Conservation (phyloP, 1,284 basidiomycete genomes). For the Cronartium quercuum region DNA sequence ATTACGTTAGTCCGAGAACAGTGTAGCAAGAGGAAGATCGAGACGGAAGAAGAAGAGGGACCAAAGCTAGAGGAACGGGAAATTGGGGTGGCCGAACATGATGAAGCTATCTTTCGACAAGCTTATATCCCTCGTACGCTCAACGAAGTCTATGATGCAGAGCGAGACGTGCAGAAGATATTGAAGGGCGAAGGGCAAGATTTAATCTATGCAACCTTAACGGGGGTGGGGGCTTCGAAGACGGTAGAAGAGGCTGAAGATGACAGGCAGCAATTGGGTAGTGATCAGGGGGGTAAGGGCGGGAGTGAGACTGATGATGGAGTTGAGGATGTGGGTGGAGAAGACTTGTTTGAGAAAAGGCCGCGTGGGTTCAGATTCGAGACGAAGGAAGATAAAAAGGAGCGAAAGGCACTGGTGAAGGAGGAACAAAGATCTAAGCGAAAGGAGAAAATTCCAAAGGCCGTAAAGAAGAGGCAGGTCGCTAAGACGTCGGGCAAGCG, state of each 20-base stretch:
- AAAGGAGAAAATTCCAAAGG: slow-evolving; percentile 86
- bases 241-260: background rate
- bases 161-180: slow-evolving; percentile 73
- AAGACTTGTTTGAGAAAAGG: slow-evolving; percentile 1
- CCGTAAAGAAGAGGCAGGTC: slow-evolving; percentile 77
- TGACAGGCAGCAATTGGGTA: background rate
- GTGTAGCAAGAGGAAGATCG: slow-evolving; percentile 30
- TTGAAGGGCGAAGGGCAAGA: slow-evolving; percentile 62
- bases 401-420: slow-evolving; percentile 80
- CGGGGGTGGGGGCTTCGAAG: slow-evolving; percentile 57
- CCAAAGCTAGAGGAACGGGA: slow-evolving; percentile 42
- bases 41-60: slow-evolving; percentile 39
- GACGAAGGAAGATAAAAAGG: slow-evolving; percentile 54
- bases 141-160: slow-evolving; percentile 85
- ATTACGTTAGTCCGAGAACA: slow-evolving; percentile 43
- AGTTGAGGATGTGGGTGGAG: slow-evolving; percentile 40
- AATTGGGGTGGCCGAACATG: slow-evolving; percentile 51
- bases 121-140: slow-evolving; percentile 88
- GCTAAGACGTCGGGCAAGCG: slow-evolving; percentile 53
- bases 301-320: slow-evolving; percentile 34
- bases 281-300: background rate
- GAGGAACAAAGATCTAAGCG: slow-evolving; percentile 78
- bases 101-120: slow-evolving; percentile 77
- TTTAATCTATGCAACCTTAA: slow-evolving; percentile 77
- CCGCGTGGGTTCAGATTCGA: slow-evolving; percentile 33